Evolutionary conservation across 257 asterid species (phyloP).

Genomic region (Gardenia jasminoides): DNA sequence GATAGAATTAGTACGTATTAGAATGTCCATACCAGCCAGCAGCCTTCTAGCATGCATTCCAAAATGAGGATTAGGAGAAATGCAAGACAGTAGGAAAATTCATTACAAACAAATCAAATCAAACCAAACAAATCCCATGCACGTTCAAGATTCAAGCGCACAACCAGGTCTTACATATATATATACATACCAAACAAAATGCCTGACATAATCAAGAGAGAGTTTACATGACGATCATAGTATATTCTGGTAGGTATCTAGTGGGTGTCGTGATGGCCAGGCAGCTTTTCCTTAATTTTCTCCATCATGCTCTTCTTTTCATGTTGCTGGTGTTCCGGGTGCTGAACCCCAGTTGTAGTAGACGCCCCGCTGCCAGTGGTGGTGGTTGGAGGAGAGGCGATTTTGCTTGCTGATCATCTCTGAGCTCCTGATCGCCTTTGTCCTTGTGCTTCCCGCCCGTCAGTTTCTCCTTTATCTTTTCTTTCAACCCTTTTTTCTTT

Average conservation of each 20-base stretch:
- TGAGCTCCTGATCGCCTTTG: conserved; percentile 25
- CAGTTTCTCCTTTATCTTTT: conserved; percentile 62
- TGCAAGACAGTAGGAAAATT: not conserved
- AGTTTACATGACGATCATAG: not conserved
- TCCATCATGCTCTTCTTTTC: conserved; percentile 80
- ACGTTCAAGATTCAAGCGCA: not conserved
- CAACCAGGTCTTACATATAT: not conserved
- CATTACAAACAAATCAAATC: not conserved
- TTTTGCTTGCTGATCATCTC: conserved; percentile 32
- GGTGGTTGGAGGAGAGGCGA: conserved; percentile 22
- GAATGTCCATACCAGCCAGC: too few relatives aligned
- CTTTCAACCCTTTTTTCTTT: conserved; percentile 67
- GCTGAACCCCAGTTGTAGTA: conserved; percentile 25
- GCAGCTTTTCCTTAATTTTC: conserved; percentile 75
- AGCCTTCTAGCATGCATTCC: too few relatives aligned
- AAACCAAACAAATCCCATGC: not conserved
- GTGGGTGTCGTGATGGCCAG: conserved; percentile 57
- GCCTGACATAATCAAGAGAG: not conserved
- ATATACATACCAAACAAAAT: not conserved
- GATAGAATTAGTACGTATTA: too few relatives aligned
- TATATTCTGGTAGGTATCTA: not conserved
- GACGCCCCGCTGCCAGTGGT: conserved; percentile 27
- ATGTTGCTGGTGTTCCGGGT: conserved; percentile 27
- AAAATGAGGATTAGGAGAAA: too few relatives aligned
- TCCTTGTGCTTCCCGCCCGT: conserved; percentile 42